Evolutionary conservation across 257 asterid genomes (phyloP), one percentile per base, ranked within the genome.

Genomic region (Jasminum sambac): DNA sequence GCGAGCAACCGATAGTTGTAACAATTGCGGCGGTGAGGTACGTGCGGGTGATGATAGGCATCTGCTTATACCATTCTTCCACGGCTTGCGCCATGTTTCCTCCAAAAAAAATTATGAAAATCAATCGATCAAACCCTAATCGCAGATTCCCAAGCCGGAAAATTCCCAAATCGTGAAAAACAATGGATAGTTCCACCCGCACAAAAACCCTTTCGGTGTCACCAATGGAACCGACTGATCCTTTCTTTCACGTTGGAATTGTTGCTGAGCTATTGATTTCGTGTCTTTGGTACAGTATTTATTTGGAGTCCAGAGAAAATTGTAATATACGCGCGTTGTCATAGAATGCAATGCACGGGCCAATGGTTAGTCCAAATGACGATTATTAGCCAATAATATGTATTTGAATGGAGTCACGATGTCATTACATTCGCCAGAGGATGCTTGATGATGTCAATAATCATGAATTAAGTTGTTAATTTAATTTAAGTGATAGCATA

Each of bases 1-100:
- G 89, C 30, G 99, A 88, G 84, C 99, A 95, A 36, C 98, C 99
- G 78, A 95, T 81, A 72, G 99, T 89, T 74, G 96, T 95, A 81
- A 95, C 85, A 37, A 95, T 84, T 65, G 96, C 96, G 44, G 99
- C 99, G 14, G 99, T 95, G 72, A 95, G 97, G 74, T 95, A 95
- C 23, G 96, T 89, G 42, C 99, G 98, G 58, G 99, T 91, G 68
- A 95, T 89, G 76, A 95, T 84, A 41, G 99, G 99, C 99, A 95
- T 95, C 96, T 95, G 99, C 61, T 91, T 95, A 82, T 95, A 95
- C 99, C 99, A 95, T 84, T 95, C 99, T 83, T 95, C 99, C 76
- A 95, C 98, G 39, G 99, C 99, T 81, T 94, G 96, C 46, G 99
- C 99, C 99, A 94, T 93, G 77, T 50, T 55, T 64, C 34, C 38